These are phyloP conservation scores for Gomphus sp. DNA, from an alignment of 1,284 basidiomycete species.

Conservation along the genomic window DNA sequence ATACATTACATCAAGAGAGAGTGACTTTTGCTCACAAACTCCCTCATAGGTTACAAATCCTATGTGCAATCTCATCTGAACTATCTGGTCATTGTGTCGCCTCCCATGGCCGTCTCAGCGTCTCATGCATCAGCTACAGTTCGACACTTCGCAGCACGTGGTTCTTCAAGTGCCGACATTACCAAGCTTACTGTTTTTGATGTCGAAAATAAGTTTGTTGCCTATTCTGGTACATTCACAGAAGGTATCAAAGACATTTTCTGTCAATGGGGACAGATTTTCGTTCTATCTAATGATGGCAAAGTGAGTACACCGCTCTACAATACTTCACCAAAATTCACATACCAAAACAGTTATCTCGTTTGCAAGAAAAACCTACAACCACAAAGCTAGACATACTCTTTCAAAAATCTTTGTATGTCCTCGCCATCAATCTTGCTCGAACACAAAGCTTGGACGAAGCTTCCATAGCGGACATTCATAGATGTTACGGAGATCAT, in stretches of 20 bases:
- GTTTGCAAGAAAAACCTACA: constrained; percentile 73
- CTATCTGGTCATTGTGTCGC: constrained; percentile 85
- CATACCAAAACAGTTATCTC: constrained; percentile 41
- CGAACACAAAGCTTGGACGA: constrained; percentile 67
- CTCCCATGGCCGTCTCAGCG: constrained; percentile 65
- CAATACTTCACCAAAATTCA: not conserved
- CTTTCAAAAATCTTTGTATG: constrained; percentile 68
- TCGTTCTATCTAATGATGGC: constrained; percentile 68
- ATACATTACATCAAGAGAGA: not conserved
- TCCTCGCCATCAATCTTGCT: constrained; percentile 71
- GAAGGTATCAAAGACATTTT: constrained; percentile 76
- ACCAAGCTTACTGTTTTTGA: constrained; percentile 89
- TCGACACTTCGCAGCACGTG: constrained; percentile 57
- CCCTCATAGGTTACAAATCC: constrained; percentile 49
- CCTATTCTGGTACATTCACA: constrained; percentile 71
- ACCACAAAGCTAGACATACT: constrained; percentile 73
- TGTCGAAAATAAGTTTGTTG: constrained; percentile 86
- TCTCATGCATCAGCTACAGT: constrained; percentile 65
- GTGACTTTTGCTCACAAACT: not conserved
- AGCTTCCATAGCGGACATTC: constrained; percentile 74
- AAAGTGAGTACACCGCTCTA: constrained; percentile 36
- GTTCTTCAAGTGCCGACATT: constrained; percentile 49
- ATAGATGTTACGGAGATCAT: constrained; percentile 85
- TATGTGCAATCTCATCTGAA: constrained; percentile 65
- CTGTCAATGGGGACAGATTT: constrained; percentile 72